Base-by-base conservation (phyloP, 2,329 filamentous ascomycete genomes). In the Periconia digitata region DNA sequence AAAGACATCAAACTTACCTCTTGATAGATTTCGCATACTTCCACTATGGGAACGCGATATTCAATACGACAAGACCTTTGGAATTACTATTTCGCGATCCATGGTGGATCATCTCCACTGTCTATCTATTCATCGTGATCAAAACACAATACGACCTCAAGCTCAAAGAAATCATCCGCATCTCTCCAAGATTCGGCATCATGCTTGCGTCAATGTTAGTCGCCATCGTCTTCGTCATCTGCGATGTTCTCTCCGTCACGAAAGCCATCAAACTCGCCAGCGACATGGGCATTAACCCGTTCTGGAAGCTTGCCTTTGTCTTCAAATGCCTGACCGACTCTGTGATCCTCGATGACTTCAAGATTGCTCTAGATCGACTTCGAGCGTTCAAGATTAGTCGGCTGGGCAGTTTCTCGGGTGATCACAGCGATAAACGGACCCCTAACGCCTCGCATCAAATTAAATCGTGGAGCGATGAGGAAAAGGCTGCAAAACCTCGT, bases 251-350 rank as follows among this genome's bases (percentile, higher is more conserved):
- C 15, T 79, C 81, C 8, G 84, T 86, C 0, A 81, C 82, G 0
- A 69, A 72, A 3, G 78, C 72, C 0, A 72, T 84, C 20, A 60
- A 59, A 16, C 56, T 65, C 4, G 40, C 55, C 3, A 60, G 62
- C 5, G 69, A 74, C 0, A 79, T 79, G 7, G 82, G 82, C n/a
- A 80, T 86, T 57, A 84, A 86, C 58, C 83, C 83, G 0, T 86
- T 85, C 63, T 86, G 83, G 83, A 84, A 82, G 75, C 62, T 85
- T 10, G 77, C 79, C 0, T 82, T 85, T 39, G 78, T 85, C 18
- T 85, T 85, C 75, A 86, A 86, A 67, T 86, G 84, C 51, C 75
- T 86, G 40, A 85, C 83, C 17, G 84, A 87, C 60, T 83, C 79
- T 0, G 82, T 87, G 43, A 78, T 87, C 43, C 77, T 87, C 10